A percentile compares a stretch with the other conserved stretches of the same genome.
Conservation (phyloP, 768 basidiomycete species). For the Gelatoporia subvermispora region DNA sequence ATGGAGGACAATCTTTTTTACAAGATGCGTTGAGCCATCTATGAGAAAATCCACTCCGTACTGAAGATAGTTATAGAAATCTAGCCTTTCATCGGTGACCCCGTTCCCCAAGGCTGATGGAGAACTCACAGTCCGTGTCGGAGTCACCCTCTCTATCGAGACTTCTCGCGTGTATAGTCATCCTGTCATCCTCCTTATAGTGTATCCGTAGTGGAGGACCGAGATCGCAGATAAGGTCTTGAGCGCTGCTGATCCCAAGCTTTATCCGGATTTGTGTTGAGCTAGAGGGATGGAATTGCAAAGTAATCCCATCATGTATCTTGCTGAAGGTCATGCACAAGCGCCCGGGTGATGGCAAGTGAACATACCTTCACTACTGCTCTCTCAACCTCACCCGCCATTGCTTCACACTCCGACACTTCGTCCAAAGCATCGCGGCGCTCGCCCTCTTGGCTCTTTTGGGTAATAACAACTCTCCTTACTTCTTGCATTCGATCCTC, state of each 20-base stretch:
- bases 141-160: constrained; percentile 39
- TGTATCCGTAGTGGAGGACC: constrained; percentile 73
- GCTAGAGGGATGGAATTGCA: constrained; percentile 61
- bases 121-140: constrained; percentile 45
- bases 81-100: constrained; percentile 31
- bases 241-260: constrained; percentile 73
- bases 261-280: constrained; percentile 51
- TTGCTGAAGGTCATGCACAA: constrained; percentile 24
- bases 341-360: background rate
- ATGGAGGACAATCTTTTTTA: constrained; percentile 83
- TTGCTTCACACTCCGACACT: constrained; percentile 54
- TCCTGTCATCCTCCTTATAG: constrained; percentile 86
- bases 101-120: background rate
- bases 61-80: constrained; percentile 93
- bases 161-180: constrained; percentile 70
- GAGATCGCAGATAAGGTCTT: constrained; percentile 75
- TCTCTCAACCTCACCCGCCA: constrained; percentile 67
- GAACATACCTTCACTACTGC: constrained; percentile 60
- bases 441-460: constrained; percentile 54
- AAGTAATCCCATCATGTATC: constrained; percentile 69
- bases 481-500: constrained; percentile 75
- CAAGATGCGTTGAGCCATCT: constrained; percentile 61
- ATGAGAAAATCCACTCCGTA: constrained; percentile 87
- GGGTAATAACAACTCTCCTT: constrained; percentile 66
- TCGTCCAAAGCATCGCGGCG: constrained; percentile 70